These are phyloP conservation scores for Punctularia strigosozonata DNA, from an alignment of 768 basidiomycete genomes.

Conservation along the genomic window DNA sequence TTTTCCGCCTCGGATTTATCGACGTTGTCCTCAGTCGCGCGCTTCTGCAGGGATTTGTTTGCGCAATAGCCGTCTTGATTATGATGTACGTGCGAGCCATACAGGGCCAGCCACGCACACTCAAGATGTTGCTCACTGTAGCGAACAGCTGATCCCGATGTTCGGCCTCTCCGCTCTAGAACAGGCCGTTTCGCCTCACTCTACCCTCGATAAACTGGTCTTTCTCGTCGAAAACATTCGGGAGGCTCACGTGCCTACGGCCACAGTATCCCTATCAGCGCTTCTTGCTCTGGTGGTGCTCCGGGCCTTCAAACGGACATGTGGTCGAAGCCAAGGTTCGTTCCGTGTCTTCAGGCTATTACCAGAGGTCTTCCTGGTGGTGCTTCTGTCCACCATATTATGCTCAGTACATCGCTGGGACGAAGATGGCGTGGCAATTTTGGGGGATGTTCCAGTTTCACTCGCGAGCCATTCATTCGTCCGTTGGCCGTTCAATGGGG, in stretches of 20 bases:
- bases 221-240: conserved; percentile 57
- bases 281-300: conserved; percentile 54
- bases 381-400: conserved; percentile 73
- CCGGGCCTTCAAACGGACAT: conserved; percentile 43
- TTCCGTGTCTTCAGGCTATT: too few relatives aligned
- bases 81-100: conserved; percentile 54
- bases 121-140: conserved; percentile 22
- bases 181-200: conserved; percentile 42
- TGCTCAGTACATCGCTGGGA: conserved; percentile 65
- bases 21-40: conserved; percentile 90
- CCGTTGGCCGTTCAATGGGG: conserved; percentile 55
- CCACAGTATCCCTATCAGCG: conserved; percentile 62
- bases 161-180: conserved; percentile 60
- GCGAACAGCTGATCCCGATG: conserved; percentile 85
- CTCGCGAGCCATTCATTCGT: conserved; percentile 55
- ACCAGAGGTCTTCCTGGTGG: conserved; percentile 86
- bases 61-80: conserved; percentile 78
- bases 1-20: conserved; percentile 84
- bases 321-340: too few relatives aligned
- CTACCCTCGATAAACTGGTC: conserved; percentile 63
- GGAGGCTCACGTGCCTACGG: conserved; percentile 53
- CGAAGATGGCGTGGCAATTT: conserved; percentile 64
- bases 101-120: too few relatives aligned
- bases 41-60: conserved; percentile 77
- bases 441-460: conserved; percentile 65